Conservation (phyloP, 2,329 filamentous ascomycete genomes). For the Blastomyces gilchristii region DNA sequence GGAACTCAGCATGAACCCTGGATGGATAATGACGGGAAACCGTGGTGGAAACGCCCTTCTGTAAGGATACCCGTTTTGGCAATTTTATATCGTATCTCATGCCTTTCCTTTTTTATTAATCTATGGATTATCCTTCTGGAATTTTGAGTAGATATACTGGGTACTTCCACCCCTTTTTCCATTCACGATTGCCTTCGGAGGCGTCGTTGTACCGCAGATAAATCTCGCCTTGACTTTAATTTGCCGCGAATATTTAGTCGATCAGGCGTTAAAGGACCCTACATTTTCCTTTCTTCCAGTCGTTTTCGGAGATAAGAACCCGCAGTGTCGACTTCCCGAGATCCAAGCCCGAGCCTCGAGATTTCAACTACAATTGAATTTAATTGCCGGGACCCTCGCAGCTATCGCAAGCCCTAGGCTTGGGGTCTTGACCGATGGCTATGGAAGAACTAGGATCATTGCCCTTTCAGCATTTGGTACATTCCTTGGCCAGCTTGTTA, state of each 20-base stretch:
- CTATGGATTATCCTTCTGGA: constrained; percentile 1
- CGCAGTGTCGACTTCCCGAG: constrained; percentile 67
- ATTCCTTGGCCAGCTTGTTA: constrained; percentile 62
- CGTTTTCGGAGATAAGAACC: constrained; percentile 58
- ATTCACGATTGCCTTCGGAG: constrained; percentile 78
- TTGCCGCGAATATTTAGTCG: constrained; percentile 70
- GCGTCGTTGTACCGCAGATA: constrained; percentile 72
- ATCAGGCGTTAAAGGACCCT: constrained; percentile 51
- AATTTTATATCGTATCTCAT: constrained; percentile 8
- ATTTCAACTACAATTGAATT: constrained; percentile 65
- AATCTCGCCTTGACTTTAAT: constrained; percentile 78
- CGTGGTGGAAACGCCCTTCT: constrained; percentile 43
- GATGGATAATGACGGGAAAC: constrained; percentile 27
- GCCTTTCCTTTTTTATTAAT: background rate
- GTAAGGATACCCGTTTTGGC: constrained; percentile 27
- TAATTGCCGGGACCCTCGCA: constrained; percentile 66
- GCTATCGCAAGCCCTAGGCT: constrained; percentile 74
- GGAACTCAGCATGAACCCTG: background rate
- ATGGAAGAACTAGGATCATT: constrained; percentile 67
- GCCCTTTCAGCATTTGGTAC: constrained; percentile 64
- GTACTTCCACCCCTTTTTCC: constrained; percentile 69
- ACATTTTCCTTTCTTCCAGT: constrained; percentile 53
- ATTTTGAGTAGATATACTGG: constrained; percentile 60
- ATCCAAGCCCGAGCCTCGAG: constrained; percentile 67
- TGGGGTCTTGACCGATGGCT: constrained; percentile 75